These are phyloP conservation scores for Petasospora rhodanensis DNA, from an alignment of 1,139 yeast species.

Conservation along the genomic window DNA sequence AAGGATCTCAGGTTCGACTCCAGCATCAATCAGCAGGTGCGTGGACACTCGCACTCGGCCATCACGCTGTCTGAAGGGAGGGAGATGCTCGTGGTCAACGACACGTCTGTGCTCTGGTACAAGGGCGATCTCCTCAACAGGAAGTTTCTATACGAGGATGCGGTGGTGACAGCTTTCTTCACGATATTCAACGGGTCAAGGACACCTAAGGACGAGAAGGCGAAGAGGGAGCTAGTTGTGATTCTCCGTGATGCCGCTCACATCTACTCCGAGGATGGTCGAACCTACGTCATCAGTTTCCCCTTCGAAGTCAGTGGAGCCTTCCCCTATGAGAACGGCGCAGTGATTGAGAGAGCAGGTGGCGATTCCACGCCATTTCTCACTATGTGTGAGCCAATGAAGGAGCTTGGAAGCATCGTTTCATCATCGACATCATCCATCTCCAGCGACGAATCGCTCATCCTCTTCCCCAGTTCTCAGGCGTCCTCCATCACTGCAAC, in stretches of 20 bases:
- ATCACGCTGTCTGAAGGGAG: constrained; percentile 7
- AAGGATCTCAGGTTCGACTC: constrained; percentile 10
- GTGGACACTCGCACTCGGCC: constrained; percentile 3
- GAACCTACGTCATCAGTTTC: constrained; percentile 52
- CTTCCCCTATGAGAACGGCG: constrained; percentile 57
- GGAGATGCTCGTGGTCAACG: constrained; percentile 12
- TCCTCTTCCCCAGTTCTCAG: constrained; percentile 43
- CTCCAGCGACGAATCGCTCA: constrained; percentile 51
- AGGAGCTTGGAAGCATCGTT: constrained; percentile 61
- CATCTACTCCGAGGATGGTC: constrained; percentile 55
- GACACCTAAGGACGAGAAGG: constrained; percentile 1
- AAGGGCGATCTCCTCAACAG: constrained; percentile 47
- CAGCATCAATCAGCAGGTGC: constrained; percentile 3
- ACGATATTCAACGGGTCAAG: constrained; percentile 34
- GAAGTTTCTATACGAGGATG: constrained; percentile 44
- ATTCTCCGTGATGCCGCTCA: constrained; percentile 48
- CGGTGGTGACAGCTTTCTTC: constrained; percentile 46
- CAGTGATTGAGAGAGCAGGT: constrained; percentile 47
- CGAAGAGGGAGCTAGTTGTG: constrained; percentile 38
- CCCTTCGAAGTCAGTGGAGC: constrained; percentile 59
- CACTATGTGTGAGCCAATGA: constrained; percentile 64
- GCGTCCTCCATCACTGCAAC: constrained; percentile 47
- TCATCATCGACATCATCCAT: constrained; percentile 70
- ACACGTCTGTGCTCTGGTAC: constrained; percentile 37
- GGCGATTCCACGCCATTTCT: constrained; percentile 41